These are phyloP conservation scores for Cardiosporidium cionae DNA, from an alignment of 169 alveolate genomes.

Conservation along the genomic window DNA sequence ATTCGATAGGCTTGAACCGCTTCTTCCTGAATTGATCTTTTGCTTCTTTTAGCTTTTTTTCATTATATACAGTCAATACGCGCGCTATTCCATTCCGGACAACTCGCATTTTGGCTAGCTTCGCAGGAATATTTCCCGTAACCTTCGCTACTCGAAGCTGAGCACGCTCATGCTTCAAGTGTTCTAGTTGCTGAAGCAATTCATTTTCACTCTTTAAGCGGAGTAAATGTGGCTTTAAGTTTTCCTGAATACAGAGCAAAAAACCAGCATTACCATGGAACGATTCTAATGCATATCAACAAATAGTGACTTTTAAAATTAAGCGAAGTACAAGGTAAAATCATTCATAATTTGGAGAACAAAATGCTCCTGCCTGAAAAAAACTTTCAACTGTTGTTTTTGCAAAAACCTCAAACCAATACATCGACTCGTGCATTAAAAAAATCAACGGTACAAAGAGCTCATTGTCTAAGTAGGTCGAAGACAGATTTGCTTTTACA, in stretches of 20 bases:
- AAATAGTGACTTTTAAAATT: too few species aligned
- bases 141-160: constrained; percentile 77
- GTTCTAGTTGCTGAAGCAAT: constrained; percentile 76
- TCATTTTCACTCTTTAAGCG: constrained; percentile 76
- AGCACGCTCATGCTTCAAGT: constrained; percentile 80
- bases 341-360: too few species aligned
- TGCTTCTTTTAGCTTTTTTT: constrained; percentile 72
- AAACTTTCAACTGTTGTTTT: too few species aligned
- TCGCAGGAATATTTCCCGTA: constrained; percentile 79
- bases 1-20: constrained; percentile 72
- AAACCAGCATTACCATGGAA: too few species aligned
- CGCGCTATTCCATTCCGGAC: constrained; percentile 86
- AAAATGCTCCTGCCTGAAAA: too few species aligned
- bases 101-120: constrained; percentile 70
- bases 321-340: too few species aligned
- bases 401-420: too few species aligned
- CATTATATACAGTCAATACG: constrained; percentile 82
- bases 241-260: constrained; percentile 43
- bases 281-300: too few species aligned
- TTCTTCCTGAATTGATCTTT: constrained; percentile 60
- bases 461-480: too few species aligned
- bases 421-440: too few species aligned
- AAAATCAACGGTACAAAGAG: too few species aligned
- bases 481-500: too few species aligned
- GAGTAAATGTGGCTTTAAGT: constrained; percentile 69